Evolutionary conservation across 1,284 basidiomycete genomes (phyloP).

Genomic region (Lignosus rhinocerotis): DNA sequence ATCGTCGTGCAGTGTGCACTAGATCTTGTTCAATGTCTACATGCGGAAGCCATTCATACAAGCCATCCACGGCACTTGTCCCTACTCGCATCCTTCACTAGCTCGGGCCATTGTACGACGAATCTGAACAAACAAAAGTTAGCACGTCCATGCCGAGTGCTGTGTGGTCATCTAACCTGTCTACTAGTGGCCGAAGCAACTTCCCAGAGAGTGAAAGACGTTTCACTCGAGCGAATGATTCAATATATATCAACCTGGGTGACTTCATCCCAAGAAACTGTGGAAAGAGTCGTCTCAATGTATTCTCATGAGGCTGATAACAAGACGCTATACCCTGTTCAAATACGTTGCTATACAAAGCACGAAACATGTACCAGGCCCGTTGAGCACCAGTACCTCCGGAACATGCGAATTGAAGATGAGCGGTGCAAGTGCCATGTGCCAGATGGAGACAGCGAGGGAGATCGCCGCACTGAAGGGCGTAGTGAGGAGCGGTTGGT

Average conservation of each 20-base stretch:
- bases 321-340: slow-evolving; percentile 62
- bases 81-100: slow-evolving; percentile 42
- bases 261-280: slow-evolving; percentile 77
- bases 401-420: slow-evolving; percentile 48
- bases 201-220: slow-evolving; percentile 85
- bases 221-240: slow-evolving; percentile 91
- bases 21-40: not conserved
- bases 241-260: slow-evolving; percentile 86
- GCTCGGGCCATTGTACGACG: slow-evolving; percentile 83
- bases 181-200: slow-evolving; percentile 79
- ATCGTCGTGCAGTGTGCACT: not conserved
- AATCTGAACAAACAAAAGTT: slow-evolving; percentile 51
- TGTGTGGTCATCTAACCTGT: slow-evolving; percentile 52
- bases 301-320: not conserved
- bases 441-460: slow-evolving; percentile 55
- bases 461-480: slow-evolving; percentile 65
- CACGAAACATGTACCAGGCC: slow-evolving; percentile 91
- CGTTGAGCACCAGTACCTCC: slow-evolving; percentile 89
- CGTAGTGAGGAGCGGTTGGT: slow-evolving; percentile 74
- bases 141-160: not conserved
- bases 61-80: slow-evolving; percentile 65
- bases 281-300: not conserved
- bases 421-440: slow-evolving; percentile 54
- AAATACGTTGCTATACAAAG: slow-evolving; percentile 76
- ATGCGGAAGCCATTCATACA: slow-evolving; percentile 42